phyloP scores from a whole-genome alignment of 371 early-diverging fungal genomes.

The Mucor piriformis region DNA sequence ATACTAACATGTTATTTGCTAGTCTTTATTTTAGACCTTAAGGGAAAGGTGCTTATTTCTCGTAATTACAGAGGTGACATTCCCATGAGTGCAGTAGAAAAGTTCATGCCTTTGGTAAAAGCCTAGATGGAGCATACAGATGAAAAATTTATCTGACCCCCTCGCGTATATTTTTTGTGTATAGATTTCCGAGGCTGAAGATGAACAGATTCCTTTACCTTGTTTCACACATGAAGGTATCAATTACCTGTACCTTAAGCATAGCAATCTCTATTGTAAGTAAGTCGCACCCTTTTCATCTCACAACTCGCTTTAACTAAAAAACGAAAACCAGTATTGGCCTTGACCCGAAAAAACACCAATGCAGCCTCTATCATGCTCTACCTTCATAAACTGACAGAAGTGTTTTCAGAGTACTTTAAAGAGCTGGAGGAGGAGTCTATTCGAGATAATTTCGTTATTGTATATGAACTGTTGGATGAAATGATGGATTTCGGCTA shows the following conservation, averaged over 20 bases:
- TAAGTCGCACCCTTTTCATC: background rate
- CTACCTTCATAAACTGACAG: slow-evolving; percentile 91
- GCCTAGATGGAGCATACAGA: no score
- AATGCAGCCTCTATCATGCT: slow-evolving; percentile 94
- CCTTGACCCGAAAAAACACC: slow-evolving; percentile 95
- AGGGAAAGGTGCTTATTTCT: slow-evolving; percentile 96
- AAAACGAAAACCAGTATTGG: slow-evolving; percentile 94
- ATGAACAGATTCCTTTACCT: slow-evolving; percentile 88
- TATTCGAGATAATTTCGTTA: slow-evolving; percentile 92
- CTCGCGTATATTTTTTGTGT: background rate
- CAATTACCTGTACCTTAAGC: slow-evolving; percentile 91
- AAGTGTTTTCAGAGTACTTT: slow-evolving; percentile 97
- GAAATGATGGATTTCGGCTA: slow-evolving; percentile 99
- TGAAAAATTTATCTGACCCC: background rate
- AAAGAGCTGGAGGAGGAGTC: slow-evolving; percentile 98
- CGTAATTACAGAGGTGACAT: slow-evolving; percentile 92
- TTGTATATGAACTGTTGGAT: slow-evolving; percentile 96
- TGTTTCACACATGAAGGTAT: slow-evolving; percentile 94
- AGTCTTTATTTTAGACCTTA: slow-evolving; percentile 94
- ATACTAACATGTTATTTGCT: slow-evolving; percentile 23
- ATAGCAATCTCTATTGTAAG: slow-evolving; percentile 95
- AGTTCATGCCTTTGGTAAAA: slow-evolving; percentile 94
- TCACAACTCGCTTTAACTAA: no score
- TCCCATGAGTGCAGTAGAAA: slow-evolving; percentile 93
- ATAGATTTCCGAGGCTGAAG: slow-evolving; percentile 81